A percentile compares a stretch with the other conserved stretches of the same genome.
Conservation (phyloP, 2,329 filamentous ascomycete genomes). For the Coniochaeta ligniaria region DNA sequence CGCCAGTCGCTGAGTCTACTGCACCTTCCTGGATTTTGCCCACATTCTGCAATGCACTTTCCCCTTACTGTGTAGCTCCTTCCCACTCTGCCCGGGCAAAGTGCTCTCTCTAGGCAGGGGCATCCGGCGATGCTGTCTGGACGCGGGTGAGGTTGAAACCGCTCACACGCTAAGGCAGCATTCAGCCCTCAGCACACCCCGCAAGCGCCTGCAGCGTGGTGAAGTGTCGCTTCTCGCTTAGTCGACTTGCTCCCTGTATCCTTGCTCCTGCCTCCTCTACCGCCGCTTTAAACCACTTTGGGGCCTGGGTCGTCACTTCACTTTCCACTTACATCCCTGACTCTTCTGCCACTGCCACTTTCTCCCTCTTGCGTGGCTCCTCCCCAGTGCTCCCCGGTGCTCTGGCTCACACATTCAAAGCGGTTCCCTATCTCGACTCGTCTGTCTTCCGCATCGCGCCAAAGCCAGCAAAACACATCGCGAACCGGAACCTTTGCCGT, state of each 20-base stretch:
- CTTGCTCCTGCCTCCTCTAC: background rate
- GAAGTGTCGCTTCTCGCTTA: conserved; percentile 2
- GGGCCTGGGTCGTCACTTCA: no score
- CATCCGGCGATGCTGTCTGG: background rate
- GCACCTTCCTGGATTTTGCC: conserved; percentile 1
- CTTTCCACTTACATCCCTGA: conserved; percentile 2
- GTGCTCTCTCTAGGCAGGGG: no score
- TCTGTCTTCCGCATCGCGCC: background rate
- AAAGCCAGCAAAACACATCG: background rate
- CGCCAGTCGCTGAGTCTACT: background rate
- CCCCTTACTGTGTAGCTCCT: background rate
- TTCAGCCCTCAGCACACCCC: background rate
- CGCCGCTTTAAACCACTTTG: background rate
- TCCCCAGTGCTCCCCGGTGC: background rate
- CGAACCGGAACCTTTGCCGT: background rate
- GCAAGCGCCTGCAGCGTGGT: conserved; percentile 2
- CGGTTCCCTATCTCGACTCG: background rate
- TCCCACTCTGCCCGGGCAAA: background rate
- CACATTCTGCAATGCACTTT: background rate
- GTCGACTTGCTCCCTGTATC: background rate
- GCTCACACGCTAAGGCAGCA: conserved; percentile 3
- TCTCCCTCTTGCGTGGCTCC: background rate
- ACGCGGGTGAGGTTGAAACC: background rate
- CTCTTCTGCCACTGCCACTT: background rate
- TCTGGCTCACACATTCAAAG: background rate